Percentiles rank a stretch among this genome's conserved stretches.
phyloP scores from a whole-genome alignment of 495 filamentous ascomycete species.

The Pseudoneurospora amorphoporcata region DNA sequence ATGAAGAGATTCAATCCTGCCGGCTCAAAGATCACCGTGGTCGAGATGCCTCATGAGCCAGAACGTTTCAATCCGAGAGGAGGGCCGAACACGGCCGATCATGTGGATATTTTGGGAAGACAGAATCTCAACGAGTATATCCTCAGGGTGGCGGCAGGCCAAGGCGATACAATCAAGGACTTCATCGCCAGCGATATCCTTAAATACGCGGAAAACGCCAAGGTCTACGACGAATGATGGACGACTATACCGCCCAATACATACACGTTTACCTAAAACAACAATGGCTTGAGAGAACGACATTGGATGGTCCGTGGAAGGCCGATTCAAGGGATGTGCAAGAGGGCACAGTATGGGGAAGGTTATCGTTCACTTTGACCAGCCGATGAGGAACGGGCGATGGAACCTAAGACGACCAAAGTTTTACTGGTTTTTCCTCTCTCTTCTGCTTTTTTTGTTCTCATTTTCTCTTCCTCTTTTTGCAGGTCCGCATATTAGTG shows the following conservation, averaged over 20 bases:
- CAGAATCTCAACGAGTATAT: slow-evolving; percentile 86
- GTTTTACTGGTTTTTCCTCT: not conserved
- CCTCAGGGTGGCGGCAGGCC: slow-evolving; percentile 78
- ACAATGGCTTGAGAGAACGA: not conserved
- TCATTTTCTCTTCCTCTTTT: not conserved
- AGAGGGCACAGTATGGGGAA: not conserved
- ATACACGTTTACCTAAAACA: not conserved
- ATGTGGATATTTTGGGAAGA: slow-evolving; percentile 90
- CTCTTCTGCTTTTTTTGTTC: not conserved
- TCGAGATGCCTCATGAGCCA: slow-evolving; percentile 94
- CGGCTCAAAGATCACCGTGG: slow-evolving; percentile 66
- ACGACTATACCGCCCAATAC: not conserved
- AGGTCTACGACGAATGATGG: slow-evolving; percentile 44
- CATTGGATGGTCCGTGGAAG: not conserved
- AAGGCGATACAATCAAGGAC: slow-evolving; percentile 69
- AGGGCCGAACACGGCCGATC: slow-evolving; percentile 92
- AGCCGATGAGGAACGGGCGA: not conserved
- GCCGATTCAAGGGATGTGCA: not conserved
- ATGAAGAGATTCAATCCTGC: slow-evolving; percentile 92
- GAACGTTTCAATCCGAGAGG: slow-evolving; percentile 84
- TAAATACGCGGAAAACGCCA: slow-evolving; percentile 70
- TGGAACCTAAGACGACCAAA: not conserved
- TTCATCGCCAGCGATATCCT: slow-evolving; percentile 67
- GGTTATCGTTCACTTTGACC: not conserved
- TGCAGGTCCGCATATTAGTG: not conserved